Percentiles rank a stretch among this genome's conserved stretches.
Conservation (phyloP, 805 yeast species). For the Lachancea sp. region DNA sequence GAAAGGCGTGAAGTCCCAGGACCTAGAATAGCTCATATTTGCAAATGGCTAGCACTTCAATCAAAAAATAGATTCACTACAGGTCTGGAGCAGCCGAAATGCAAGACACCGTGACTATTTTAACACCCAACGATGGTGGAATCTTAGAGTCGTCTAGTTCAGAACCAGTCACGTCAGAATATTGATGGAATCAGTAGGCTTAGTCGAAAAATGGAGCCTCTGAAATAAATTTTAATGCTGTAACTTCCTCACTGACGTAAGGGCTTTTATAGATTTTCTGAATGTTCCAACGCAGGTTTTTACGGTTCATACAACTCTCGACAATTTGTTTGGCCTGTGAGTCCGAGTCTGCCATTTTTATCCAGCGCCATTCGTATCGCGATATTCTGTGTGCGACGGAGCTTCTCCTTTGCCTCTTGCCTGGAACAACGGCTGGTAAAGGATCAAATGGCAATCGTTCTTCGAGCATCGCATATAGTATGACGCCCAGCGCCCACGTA, state of each 20-base stretch:
- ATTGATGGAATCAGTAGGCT: no score
- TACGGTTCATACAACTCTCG: constrained; percentile 26
- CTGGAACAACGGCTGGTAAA: constrained; percentile 47
- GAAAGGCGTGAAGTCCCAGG: no score
- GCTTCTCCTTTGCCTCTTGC: constrained; percentile 28
- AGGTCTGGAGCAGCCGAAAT: no score
- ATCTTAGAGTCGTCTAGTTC: no score
- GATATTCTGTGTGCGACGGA: constrained; percentile 84
- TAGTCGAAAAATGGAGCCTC: no score
- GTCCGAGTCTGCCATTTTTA: constrained; percentile 35
- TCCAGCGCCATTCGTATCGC: constrained; percentile 89
- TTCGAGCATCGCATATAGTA: constrained; percentile 79
- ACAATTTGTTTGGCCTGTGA: constrained; percentile 28
- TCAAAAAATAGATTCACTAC: no score
- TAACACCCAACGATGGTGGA: no score
- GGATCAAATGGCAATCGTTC: constrained; percentile 89
- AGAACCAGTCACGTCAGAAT: no score
- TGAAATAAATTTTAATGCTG: constrained; percentile 3
- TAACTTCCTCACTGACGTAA: constrained; percentile 16
- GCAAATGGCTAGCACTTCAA: no score
- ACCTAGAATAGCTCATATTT: no score
- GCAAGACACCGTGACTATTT: no score
- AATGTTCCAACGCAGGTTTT: constrained; percentile 28
- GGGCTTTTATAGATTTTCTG: constrained; percentile 20
- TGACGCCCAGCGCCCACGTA: constrained; percentile 91